phyloP scores from a whole-genome alignment of 2,329 filamentous ascomycete genomes.

The Nemania sp. region DNA sequence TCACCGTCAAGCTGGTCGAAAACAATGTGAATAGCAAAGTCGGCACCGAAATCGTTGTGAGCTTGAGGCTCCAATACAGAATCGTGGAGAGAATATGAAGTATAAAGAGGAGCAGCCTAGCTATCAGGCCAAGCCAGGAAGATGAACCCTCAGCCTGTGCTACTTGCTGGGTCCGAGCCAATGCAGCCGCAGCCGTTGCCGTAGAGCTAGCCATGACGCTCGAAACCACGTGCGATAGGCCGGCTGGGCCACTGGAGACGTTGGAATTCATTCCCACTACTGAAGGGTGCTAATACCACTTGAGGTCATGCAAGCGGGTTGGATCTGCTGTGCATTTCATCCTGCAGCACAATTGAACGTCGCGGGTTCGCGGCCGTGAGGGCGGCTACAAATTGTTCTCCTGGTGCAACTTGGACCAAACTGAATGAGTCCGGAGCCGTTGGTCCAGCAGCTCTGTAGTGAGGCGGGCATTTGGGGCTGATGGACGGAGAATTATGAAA shows the following conservation, averaged over 20 bases:
- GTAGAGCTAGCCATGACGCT: slow-evolving; percentile 45
- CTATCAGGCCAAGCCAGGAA: slow-evolving; percentile 69
- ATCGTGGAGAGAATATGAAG: slow-evolving; percentile 69
- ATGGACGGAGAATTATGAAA: slow-evolving; percentile 14
- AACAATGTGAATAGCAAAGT: slow-evolving; percentile 78
- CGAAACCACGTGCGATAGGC: slow-evolving; percentile 45
- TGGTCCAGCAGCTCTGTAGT: slow-evolving; percentile 28
- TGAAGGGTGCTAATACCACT: not conserved
- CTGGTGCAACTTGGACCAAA: slow-evolving; percentile 28
- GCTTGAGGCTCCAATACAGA: slow-evolving; percentile 83
- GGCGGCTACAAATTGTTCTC: not conserved
- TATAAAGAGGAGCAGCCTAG: slow-evolving; percentile 65
- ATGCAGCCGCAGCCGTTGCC: slow-evolving; percentile 42
- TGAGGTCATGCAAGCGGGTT: slow-evolving; percentile 13
- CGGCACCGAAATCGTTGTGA: slow-evolving; percentile 88
- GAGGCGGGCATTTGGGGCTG: slow-evolving; percentile 41
- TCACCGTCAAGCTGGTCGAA: slow-evolving; percentile 86
- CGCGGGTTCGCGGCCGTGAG: slow-evolving; percentile 19
- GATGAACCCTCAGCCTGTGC: slow-evolving; percentile 48
- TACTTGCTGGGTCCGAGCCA: slow-evolving; percentile 43
- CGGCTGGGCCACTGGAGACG: slow-evolving; percentile 32
- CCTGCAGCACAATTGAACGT: slow-evolving; percentile 36
- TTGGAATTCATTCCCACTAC: slow-evolving; percentile 29
- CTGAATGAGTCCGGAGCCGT: slow-evolving; percentile 31
- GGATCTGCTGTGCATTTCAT: slow-evolving; percentile 41